phyloP scores from a whole-genome alignment of 805 yeast genomes.

The Pichia cephalocereana region DNA sequence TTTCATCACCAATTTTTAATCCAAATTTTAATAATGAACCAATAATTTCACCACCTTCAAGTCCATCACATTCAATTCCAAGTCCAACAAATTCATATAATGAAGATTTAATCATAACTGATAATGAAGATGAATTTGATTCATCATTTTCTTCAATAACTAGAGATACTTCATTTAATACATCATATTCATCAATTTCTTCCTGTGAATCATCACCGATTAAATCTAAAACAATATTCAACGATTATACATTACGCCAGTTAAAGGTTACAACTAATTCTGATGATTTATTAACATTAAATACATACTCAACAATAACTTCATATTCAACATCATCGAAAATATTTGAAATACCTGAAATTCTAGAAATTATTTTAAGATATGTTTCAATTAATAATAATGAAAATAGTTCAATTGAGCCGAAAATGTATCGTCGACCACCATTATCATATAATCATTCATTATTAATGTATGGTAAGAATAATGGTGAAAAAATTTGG shows the following conservation, averaged over 20 bases:
- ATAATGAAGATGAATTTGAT: conserved; percentile 3
- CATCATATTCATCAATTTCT: neutral
- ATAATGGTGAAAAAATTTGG: conserved; percentile 34
- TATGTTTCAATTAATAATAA: conserved; percentile 45
- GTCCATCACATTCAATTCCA: neutral
- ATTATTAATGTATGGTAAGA: conserved; percentile 40
- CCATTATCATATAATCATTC: conserved; percentile 66
- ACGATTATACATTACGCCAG: neutral
- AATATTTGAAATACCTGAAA: conserved; percentile 72
- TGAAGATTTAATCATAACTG: neutral
- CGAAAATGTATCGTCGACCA: conserved; percentile 49
- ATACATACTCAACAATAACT: neutral
- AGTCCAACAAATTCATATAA: neutral
- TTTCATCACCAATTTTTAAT: neutral
- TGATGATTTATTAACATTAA: neutral
- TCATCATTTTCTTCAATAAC: conserved; percentile 3
- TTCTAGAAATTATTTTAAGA: conserved; percentile 48
- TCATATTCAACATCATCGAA: neutral
- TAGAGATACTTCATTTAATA: conserved; percentile 3
- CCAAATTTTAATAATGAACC: too few species aligned
- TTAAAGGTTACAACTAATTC: neutral
- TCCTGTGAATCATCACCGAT: conserved; percentile 1
- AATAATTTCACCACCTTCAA: too few species aligned
- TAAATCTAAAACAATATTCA: neutral
- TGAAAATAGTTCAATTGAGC: conserved; percentile 51